Conservation (phyloP, 192 early-diverging fungal genomes). For the Backusella morwellensis region DNA sequence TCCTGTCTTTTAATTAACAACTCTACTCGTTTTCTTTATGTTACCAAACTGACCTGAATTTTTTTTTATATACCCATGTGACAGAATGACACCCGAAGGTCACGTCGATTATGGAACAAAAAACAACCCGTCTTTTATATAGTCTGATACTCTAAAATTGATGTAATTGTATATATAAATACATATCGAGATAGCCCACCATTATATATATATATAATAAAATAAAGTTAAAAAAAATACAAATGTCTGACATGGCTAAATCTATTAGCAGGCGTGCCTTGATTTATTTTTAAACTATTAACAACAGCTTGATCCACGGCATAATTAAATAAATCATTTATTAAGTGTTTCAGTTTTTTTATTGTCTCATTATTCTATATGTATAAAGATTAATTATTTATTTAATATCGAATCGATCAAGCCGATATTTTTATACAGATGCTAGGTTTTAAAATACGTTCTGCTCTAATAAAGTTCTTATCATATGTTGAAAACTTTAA, state of each 20-base stretch:
- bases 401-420: neutral
- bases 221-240: no score
- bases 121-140: neutral
- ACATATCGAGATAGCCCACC: neutral
- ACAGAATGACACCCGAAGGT: neutral
- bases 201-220: neutral
- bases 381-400: neutral
- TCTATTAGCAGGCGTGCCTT: neutral
- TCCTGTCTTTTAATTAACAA: neutral
- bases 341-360: neutral
- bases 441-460: neutral
- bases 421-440: neutral
- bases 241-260: neutral
- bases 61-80: neutral
- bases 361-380: neutral
- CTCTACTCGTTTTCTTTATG: no score
- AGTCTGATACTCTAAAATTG: neutral
- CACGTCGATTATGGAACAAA: neutral
- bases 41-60: no score
- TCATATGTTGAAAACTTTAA: no score
- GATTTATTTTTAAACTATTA: neutral
- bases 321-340: neutral
- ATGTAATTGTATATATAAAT: neutral
- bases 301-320: neutral
- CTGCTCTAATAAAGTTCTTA: neutral